Percentiles rank a stretch among this genome's conserved stretches.
These are phyloP conservation scores for Coleophoma crateriformis DNA, from an alignment of 2,329 filamentous ascomycete species.

Conservation along the genomic window DNA sequence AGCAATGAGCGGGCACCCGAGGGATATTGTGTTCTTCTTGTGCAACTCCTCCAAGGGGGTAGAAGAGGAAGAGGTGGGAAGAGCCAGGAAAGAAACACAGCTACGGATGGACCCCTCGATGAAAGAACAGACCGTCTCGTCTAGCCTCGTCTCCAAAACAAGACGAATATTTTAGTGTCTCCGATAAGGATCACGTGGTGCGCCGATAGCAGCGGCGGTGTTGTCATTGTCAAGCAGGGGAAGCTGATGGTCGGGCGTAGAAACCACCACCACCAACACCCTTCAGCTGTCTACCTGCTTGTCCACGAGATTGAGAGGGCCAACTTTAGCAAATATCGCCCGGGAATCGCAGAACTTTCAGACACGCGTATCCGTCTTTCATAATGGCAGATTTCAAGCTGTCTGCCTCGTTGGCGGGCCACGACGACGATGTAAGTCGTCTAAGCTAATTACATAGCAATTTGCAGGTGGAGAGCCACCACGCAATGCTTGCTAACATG, in stretches of 20 bases:
- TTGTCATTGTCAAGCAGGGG: neutral
- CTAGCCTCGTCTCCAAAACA: neutral
- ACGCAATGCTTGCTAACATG: too few species aligned
- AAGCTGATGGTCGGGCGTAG: conserved; percentile 12
- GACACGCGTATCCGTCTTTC: neutral
- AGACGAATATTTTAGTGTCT: neutral
- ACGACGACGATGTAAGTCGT: conserved; percentile 83
- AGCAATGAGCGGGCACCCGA: neutral
- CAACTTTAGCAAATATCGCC: too few species aligned
- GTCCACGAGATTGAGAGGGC: too few species aligned
- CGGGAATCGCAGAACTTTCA: too few species aligned
- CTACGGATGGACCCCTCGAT: neutral
- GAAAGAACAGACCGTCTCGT: neutral
- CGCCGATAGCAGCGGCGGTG: conserved; percentile 1
- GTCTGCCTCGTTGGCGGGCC: conserved; percentile 81
- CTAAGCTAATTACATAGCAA: neutral
- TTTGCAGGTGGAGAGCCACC: too few species aligned
- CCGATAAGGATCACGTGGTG: conserved; percentile 10
- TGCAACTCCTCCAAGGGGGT: conserved; percentile 1
- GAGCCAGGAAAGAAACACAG: neutral
- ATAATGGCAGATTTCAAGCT: conserved; percentile 84
- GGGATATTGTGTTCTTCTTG: neutral
- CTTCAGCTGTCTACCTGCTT: too few species aligned
- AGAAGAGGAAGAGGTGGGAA: neutral
- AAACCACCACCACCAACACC: neutral